Evolutionary conservation across 805 yeast genomes (phyloP).

Genomic region (Wickerhamomyces chambardii): DNA sequence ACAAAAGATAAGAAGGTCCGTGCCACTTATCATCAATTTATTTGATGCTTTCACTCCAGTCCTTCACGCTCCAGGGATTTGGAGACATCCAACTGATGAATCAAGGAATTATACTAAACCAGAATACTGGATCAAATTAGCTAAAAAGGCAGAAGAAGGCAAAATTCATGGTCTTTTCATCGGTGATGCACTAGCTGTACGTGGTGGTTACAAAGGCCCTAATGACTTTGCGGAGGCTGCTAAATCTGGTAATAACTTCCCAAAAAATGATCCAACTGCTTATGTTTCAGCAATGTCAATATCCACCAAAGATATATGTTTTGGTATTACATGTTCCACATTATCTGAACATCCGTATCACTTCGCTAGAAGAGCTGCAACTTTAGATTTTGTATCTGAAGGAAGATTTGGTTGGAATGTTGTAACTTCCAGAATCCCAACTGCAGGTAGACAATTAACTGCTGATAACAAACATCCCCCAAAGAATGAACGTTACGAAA

Average conservation of each 20-base stretch:
- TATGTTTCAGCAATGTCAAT: conserved; percentile 26
- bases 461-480: conserved; percentile 25
- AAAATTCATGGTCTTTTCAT: too few relatives aligned
- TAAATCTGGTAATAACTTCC: conserved; percentile 16
- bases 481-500: conserved; percentile 29
- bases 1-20: too few relatives aligned
- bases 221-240: conserved; percentile 23
- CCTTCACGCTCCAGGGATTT: too few relatives aligned
- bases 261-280: conserved; percentile 24
- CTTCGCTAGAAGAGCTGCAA: conserved; percentile 30
- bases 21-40: too few relatives aligned
- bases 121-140: too few relatives aligned
- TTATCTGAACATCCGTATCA: conserved; percentile 32
- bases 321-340: conserved; percentile 31
- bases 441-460: conserved; percentile 29
- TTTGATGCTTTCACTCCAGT: too few relatives aligned
- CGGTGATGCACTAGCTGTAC: too few relatives aligned
- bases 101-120: too few relatives aligned
- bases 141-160: too few relatives aligned
- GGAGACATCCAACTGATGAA: too few relatives aligned
- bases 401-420: conserved; percentile 37
- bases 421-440: conserved; percentile 30
- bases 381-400: conserved; percentile 30
- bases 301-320: conserved; percentile 26
- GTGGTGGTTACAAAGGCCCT: too few relatives aligned